Evolutionary conservation across 2,329 filamentous ascomycete genomes (phyloP).

Genomic region (Cytospora leucostoma): DNA sequence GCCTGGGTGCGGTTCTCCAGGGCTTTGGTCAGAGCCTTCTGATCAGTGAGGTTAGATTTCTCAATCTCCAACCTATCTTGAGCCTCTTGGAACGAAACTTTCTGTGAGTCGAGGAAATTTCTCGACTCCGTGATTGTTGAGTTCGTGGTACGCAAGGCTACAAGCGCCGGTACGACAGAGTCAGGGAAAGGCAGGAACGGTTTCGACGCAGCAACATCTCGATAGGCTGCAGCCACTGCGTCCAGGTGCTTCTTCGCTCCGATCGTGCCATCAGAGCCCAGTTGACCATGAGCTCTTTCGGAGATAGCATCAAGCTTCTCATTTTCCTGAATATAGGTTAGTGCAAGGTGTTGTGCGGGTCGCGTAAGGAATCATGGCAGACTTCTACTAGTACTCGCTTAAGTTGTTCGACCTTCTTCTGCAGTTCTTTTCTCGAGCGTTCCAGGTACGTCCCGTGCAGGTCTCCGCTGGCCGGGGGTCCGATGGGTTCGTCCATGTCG

Average conservation of each 20-base stretch:
- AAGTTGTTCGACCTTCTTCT: conserved; percentile 57
- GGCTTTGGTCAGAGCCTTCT: conserved; percentile 55
- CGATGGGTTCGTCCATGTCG: conserved; percentile 35
- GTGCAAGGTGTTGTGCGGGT: conserved; percentile 16
- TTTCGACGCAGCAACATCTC: conserved; percentile 59
- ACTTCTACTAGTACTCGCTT: conserved; percentile 53
- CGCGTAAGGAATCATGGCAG: conserved; percentile 25
- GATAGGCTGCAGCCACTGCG: conserved; percentile 66
- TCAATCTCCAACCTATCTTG: conserved; percentile 54
- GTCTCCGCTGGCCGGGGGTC: conserved; percentile 38
- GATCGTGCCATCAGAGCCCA: neutral
- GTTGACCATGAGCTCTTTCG: neutral
- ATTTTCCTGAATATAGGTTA: conserved; percentile 31
- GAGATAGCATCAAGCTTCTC: conserved; percentile 12
- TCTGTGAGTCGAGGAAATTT: conserved; percentile 54
- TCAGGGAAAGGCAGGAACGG: conserved; percentile 66
- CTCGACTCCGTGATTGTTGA: conserved; percentile 66
- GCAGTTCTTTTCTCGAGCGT: conserved; percentile 67
- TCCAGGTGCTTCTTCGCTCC: conserved; percentile 32
- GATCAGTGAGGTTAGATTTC: conserved; percentile 53
- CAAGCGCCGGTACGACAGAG: conserved; percentile 69
- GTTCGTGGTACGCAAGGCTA: conserved; percentile 70
- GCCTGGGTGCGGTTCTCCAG: conserved; percentile 59
- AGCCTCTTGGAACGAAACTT: conserved; percentile 44
- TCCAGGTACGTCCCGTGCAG: conserved; percentile 60